Base-by-base conservation (phyloP, 164 flowering plant genomes). In the Nelumbo lutea region DNA sequence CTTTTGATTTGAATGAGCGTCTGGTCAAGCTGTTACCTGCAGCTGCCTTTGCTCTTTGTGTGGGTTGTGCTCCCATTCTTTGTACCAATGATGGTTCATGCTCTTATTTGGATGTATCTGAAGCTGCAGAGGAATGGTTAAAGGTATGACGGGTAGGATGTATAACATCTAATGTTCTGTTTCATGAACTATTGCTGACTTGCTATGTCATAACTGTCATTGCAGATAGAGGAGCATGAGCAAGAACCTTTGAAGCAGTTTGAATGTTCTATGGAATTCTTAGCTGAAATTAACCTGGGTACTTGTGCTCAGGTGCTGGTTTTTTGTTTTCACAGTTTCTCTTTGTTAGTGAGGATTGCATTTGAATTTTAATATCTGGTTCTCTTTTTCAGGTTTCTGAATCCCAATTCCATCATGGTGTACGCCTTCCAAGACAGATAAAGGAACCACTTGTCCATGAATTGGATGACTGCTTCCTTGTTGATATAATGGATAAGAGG, bases 21-120 rank as follows among this genome's bases (percentile, higher is more conserved):
- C 48, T 85, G 79, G 79, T 81, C 7, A 57, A 75, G 65, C 64
- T 86, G 73, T 73, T 91, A 64, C 98, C 99, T 44, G 86, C 88
- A 4, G 90, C 98, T 58, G 70, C 82, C 13, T 93, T 81, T 82
- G 84, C 95, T 56, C 85, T 96, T 68, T 90, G 85, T 81, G 72
- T 76, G 77, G 97, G 97, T 74, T 80, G 75, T 78, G 76, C 78
- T 61, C 73, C 79, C 63, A 71, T 83, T 52, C 66, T 70, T 4
- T 63, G 64, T 68, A 73, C 45, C 39, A 70, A 66, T 63, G 62
- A 42, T 51, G 70, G 57, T 62, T 72, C 46, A 38, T 62, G 44
- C 69, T 61, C 74, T 63, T 69, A 27, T 62, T 9, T 67, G 56
- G 76, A 76, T 76, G 68, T 48, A 69, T 61, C 75, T 71, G 86